Evolutionary conservation across 2,329 filamentous ascomycete genomes (phyloP), one percentile per base, ranked within the genome.

Genomic region (Coniella lustricola): DNA sequence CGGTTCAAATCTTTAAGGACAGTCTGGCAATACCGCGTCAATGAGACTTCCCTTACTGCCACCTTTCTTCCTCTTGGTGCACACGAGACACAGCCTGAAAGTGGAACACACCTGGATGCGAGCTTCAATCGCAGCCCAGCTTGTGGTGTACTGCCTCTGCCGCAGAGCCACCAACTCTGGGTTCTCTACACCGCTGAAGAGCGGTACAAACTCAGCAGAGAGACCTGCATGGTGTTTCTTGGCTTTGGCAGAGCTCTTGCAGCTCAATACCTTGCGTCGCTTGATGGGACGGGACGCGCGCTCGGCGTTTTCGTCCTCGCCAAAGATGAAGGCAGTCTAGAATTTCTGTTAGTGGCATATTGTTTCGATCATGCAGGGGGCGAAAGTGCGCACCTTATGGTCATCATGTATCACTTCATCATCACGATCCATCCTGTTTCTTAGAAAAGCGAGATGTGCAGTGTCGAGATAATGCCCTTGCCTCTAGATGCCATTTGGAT

Each of bases 101-200:
- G 32, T 34, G 32, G 12, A 41, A 10, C 62, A 44, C 57, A 79
- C 78, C 63, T 84, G 75, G 44, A 90, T 83, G 21, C 78, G 75
- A 39, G 66, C 62, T 52, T 88, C 77, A 56, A 87, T 77, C 34
- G 72, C 66, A 2, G 69, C 65, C 88, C 88, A 93, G 43, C 79
- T 70, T 46, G 73, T 65, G 44, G 79, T 67, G 62, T 82, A 91
- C 3, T 79, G 68, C 39, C 71, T 65, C 60, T 81, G 72, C 18
- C 87, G 75, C 44, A 81, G 64, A 7, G 62, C 62, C 18, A 76
- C 70, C 46, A 69, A 72, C 29, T 69, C 68, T 2, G 68, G 56
- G 38, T 62, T 66, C 63, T 85, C 82, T 0, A 64, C 60, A 3
- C 78, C 79, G 50, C 73, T 70, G 7, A 85, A 64, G 16, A 85